Base-by-base conservation (phyloP, 352 stramenopile species). In the Globisporangium cystogenes region DNA sequence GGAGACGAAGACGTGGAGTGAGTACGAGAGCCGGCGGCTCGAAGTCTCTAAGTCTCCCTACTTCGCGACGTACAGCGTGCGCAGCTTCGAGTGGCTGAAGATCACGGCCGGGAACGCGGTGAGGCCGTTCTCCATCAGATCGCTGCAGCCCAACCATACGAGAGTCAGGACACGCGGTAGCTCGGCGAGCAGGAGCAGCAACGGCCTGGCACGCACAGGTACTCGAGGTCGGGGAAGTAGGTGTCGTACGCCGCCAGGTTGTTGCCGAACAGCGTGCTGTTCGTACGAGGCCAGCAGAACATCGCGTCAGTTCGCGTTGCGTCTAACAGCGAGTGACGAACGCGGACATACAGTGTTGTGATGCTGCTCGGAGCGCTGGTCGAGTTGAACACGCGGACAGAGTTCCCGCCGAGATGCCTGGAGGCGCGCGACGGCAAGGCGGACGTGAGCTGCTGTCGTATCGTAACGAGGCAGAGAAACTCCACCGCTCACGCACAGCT, bases 11-110 rank as follows among this genome's bases (percentile, higher is more conserved):
- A 31, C 27, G 29, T 35, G 7, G 5, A 5, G 7, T 35, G 29
- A 35, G 29, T 8, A 35, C 29, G 29, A 35, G 4, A 1, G 29
- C 3, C 7, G 10, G 3, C 29, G 7, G 10, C 10, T 7, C 27
- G 6, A 8, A 7, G 4, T 31, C 27, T 31, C 27, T n/a, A n/a
- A n/a, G 8, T 31, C 2, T 3, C 8, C 27, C 29, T 2, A 1
- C 29, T 7, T 42, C 20, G 10, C 27, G 12, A 33, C 51, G 27
- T 42, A 60, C 53, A 60, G 37, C n/a, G 11, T 12, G 2, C 11
- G 24, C 10, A 60, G 54, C 20, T 48, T 46, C 4, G 43, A 37
- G 44, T 52, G 29, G 12, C 24, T 48, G 33, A 52, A 59, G 27
- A 59, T 53, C 33, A n/a, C 33, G 10, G 4, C 1, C 11, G 53